Conservation (phyloP, 768 basidiomycete genomes). For the Tephrocybe sp. region DNA sequence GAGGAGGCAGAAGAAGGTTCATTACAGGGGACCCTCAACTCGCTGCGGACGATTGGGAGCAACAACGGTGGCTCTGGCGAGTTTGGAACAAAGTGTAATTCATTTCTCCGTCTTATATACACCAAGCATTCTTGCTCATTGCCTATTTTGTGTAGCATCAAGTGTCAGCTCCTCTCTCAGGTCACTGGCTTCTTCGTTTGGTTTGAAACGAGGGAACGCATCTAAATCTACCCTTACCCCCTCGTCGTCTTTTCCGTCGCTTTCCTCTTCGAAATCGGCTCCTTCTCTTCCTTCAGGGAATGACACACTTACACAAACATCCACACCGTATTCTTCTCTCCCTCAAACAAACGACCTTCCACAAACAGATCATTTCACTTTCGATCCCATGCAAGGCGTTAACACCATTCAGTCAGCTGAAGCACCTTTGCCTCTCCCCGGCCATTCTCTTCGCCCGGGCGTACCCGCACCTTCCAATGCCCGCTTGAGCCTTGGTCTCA, state of each 20-base stretch:
- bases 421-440: constrained; percentile 53
- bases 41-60: constrained; percentile 36
- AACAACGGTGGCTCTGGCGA: constrained; percentile 49
- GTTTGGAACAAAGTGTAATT: constrained; percentile 79
- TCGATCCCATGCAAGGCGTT: constrained; percentile 25
- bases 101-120: too few species aligned
- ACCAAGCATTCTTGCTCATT: constrained; percentile 11
- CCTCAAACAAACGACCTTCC: constrained; percentile 34
- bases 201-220: constrained; percentile 56
- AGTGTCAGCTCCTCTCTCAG: constrained; percentile 72
- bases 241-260: constrained; percentile 14
- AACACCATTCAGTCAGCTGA: constrained; percentile 18
- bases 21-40: constrained; percentile 50
- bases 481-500: constrained; percentile 58
- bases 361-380: constrained; percentile 51
- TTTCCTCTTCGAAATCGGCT: constrained; percentile 24
- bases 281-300: constrained; percentile 21
- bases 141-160: constrained; percentile 39
- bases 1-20: constrained; percentile 62
- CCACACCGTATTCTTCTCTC: constrained; percentile 45
- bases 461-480: constrained; percentile 60
- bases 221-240: constrained; percentile 21
- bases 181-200: constrained; percentile 74
- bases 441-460: constrained; percentile 57
- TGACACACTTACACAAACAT: constrained; percentile 39